Evolutionary conservation across 352 stramenopile species (phyloP), one percentile per base, ranked within the genome.

Genomic region (Phytophthora ramorum): DNA sequence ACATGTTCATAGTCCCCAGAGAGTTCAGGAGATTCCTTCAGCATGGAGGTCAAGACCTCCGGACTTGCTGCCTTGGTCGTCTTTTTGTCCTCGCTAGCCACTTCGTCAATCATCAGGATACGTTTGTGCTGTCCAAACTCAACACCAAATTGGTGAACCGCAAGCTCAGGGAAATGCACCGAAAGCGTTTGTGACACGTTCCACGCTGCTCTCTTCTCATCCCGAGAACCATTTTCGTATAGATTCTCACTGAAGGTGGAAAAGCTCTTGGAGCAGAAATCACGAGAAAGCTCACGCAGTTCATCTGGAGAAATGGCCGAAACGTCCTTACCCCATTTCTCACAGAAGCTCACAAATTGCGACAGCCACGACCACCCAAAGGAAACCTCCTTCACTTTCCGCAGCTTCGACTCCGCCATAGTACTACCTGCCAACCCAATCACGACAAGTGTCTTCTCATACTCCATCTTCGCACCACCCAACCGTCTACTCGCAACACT

Each of bases 121-220:
- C 63, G 55, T 43, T 71, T 71, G 34, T 66, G 46, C 28, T 62
- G 34, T 56, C 63, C 63, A 20, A 66, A 48, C 30, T 71, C 55
- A 58, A 62, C 17, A 30, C 56, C 63, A 53, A 71, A 66, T 51
- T 66, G 24, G 24, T 58, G 49, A 52, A 62, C 56, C 22, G 63
- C 63, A 41, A 71, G 26, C 35, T 71, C 56, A 9, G 63, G 63
- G 26, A 71, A 59, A 37, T 62, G 55, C 16, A 32, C 48, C 9
- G 63, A 66, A 20, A 71, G 35, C n/a, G 48, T 50, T 20, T 60
- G 56, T 3, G 55, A 55, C 14, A 71, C 43, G 45, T 71, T 71
- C 63, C 63, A 66, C 13, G 41, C 54, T 45, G 63, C 55, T 57
- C 20, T 41, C 43, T 71, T 71, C 48, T 71, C 63, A 37, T 62